Base-by-base conservation (phyloP, 495 filamentous ascomycete genomes). In the Penicillium steckii region DNA sequence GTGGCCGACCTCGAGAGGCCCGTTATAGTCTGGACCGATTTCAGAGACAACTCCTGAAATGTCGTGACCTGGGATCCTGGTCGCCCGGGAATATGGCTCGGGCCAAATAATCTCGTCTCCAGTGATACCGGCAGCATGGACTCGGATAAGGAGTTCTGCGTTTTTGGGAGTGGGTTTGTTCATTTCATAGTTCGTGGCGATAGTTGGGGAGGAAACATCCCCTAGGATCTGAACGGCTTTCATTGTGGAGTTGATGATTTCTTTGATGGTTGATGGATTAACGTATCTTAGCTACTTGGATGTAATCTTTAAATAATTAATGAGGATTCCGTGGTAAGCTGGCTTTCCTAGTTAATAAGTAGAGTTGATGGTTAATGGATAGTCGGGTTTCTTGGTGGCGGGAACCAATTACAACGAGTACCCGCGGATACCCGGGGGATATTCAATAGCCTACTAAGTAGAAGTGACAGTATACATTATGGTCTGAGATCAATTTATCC, bases 191-290 rank as follows among this genome's bases (percentile, higher is more conserved):
- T 47, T 53, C 15, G 26, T 41, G 24, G 30, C 27, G 33, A 53
- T 27, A 29, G 40, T 21, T 3, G 50, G 50, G 23, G 50, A 42
- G 15, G 50, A 47, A 18, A 47, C 9, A 0, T 53, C 38, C 15
- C 48, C 44, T 33, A 53, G 44, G 24, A 53, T 53, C n/a, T 53
- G 50, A 7, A 47, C 24, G 24, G 50, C 50, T 44, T 53, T 53
- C 50, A 53, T 53, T n/a, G 38, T 33, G 25, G 18, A 5, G 15
- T 32, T n/a, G n/a, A n/a, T n/a, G n/a, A n/a, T n/a, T n/a, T n/a
- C n/a, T n/a, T n/a, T n/a, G n/a, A n/a, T n/a, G n/a, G n/a, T n/a
- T n/a, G n/a, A n/a, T n/a, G n/a, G n/a, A n/a, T n/a, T n/a, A n/a
- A n/a, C n/a, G n/a, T n/a, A n/a, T n/a, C n/a, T n/a, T n/a, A n/a